A percentile compares a stretch with the other conserved stretches of the same genome.
These are phyloP conservation scores for Ophiostoma himal-ulmi DNA, from an alignment of 2,329 filamentous ascomycete genomes.

Conservation along the genomic window DNA sequence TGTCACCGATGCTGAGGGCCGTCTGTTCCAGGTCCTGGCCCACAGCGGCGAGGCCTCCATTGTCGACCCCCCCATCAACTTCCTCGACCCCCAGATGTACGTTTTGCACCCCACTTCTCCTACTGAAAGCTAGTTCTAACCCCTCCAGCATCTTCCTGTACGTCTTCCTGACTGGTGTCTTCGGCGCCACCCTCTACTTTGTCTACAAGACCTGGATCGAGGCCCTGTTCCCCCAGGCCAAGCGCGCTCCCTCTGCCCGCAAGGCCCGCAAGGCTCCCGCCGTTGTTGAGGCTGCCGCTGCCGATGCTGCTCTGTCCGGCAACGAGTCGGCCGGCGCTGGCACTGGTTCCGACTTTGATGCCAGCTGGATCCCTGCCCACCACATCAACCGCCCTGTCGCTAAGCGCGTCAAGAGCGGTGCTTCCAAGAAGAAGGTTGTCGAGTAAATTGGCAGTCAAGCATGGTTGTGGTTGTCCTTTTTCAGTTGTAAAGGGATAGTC, in stretches of 20 bases:
- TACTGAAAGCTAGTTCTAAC: not conserved
- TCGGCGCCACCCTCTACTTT: conserved; percentile 81
- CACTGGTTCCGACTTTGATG: conserved; percentile 68
- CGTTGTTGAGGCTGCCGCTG: conserved; percentile 40
- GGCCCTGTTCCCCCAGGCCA: conserved; percentile 87
- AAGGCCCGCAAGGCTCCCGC: conserved; percentile 58
- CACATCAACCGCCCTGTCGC: conserved; percentile 82
- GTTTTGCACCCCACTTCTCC: conserved; percentile 29
- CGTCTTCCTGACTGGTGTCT: conserved; percentile 74
- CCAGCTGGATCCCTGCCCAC: conserved; percentile 87
- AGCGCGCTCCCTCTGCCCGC: conserved; percentile 56
- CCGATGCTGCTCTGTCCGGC: conserved; percentile 48
- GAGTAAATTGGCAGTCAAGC: not conserved
- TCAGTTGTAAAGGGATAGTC: not conserved
- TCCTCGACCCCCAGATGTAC: conserved; percentile 46
- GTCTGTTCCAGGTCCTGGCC: conserved; percentile 68
- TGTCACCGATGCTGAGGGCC: conserved; percentile 56
- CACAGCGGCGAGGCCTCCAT: conserved; percentile 79
- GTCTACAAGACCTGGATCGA: conserved; percentile 98
- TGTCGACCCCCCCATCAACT: conserved; percentile 43
- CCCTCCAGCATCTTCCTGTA: conserved; percentile 87
- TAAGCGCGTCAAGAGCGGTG: conserved; percentile 57
- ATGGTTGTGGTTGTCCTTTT: not conserved
- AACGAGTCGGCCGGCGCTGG: conserved; percentile 65
- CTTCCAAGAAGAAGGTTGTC: conserved; percentile 39